Evolutionary conservation across 148 eudicot species (phyloP), one percentile per base, ranked within the genome.

Genomic region (Rhododendron simsii): DNA sequence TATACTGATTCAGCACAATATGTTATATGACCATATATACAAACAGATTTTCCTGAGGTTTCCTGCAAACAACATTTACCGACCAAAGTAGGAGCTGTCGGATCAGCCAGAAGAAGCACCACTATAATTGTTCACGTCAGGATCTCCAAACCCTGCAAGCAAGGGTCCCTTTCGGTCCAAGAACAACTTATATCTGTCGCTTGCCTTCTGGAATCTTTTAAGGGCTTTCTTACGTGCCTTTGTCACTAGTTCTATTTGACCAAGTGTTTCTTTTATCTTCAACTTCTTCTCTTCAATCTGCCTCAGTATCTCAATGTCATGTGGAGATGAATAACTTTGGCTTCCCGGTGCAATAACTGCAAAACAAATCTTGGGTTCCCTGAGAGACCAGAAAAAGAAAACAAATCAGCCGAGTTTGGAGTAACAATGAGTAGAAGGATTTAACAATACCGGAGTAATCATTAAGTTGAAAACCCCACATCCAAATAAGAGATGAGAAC

Each of bases 361-460:
- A 89, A 89, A 91, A 33, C 28, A 61, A 44, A 89, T 89, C 26
- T 78, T 78, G 3, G 87, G 87, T 84, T 89, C 85, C 83, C 92
- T 91, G 87, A 75, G 44, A 80, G 53, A 77, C 23, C 0, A 14
- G 48, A 44, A 44, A 41, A 41, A 23, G 15, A 44, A 21, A 16
- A 78, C 14, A 21, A 71, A 41, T 16, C 18, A 71, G 71, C 23
- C 3, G 14, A 87, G 45, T 28, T 45, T 39, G 39, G 67, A 47
- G 30, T 0, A 30, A 51, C 11, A 50, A 50, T 51, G 37, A 7
- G n/a, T 1, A 28, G 65, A 50, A 81, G 83, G 83, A 4, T 57
- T 30, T 26, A 44, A 35, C 8, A 8, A 45, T 20, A 15, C 6
- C 35, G 0, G 14, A 33, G 15, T 8, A 44, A 14, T 50, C 28